These are phyloP conservation scores for Pyrenopolyporus hunteri DNA, from an alignment of 495 filamentous ascomycete genomes.

Conservation along the genomic window DNA sequence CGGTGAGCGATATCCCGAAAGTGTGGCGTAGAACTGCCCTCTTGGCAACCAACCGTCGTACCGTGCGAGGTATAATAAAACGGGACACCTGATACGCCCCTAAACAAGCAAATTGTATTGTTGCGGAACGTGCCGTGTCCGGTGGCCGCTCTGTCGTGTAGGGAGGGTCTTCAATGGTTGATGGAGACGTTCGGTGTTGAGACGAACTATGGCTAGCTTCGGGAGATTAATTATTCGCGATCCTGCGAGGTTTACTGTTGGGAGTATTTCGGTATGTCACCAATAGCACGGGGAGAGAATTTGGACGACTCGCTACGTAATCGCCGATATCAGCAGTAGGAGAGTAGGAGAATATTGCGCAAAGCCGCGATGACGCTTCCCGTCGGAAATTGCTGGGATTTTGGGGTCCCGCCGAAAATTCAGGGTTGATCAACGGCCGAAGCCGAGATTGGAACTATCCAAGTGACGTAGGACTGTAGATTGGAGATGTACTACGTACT, in stretches of 20 bases:
- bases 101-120: background rate
- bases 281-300: too few species aligned
- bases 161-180: constrained; percentile 3
- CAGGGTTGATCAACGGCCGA: constrained; percentile 1
- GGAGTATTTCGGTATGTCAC: too few species aligned
- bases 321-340: too few species aligned
- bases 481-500: background rate
- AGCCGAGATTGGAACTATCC: constrained; percentile 4
- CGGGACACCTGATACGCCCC: background rate
- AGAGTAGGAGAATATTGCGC: too few species aligned
- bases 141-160: background rate
- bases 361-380: constrained; percentile 10
- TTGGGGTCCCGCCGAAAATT: constrained; percentile 14
- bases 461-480: constrained; percentile 12
- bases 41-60: background rate
- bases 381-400: constrained; percentile 15
- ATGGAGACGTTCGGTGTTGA: background rate
- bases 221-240: constrained; percentile 33
- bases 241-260: constrained; percentile 10
- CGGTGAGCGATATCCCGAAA: too few species aligned
- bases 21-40: background rate
- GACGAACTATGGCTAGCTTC: background rate
- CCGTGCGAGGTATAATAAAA: background rate
- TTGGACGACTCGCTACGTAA: too few species aligned
- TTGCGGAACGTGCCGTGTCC: constrained; percentile 18